These are phyloP conservation scores for Hypoxylon sp. DNA, from an alignment of 2,329 filamentous ascomycete genomes.

Conservation along the genomic window DNA sequence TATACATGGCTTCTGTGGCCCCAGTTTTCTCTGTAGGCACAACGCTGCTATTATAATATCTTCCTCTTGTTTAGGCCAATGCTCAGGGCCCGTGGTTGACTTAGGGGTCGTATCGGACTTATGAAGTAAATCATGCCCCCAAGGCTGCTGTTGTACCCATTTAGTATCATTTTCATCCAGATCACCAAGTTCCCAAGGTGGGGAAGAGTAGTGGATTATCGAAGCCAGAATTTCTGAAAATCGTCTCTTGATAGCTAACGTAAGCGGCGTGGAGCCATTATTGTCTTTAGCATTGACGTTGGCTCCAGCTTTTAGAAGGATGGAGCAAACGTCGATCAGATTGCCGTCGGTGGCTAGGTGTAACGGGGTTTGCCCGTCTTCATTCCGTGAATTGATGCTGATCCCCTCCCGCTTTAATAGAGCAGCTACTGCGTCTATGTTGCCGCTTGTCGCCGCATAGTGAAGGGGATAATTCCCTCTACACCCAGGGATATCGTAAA, in stretches of 20 bases:
- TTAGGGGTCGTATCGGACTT: conserved; percentile 2
- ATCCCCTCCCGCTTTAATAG: conserved; percentile 23
- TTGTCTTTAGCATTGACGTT: conserved; percentile 27
- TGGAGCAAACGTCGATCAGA: conserved; percentile 27
- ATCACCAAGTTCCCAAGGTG: neutral
- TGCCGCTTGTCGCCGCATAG: conserved; percentile 35
- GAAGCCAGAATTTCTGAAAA: conserved; percentile 13
- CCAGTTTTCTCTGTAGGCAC: conserved; percentile 30
- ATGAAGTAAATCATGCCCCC: conserved; percentile 24
- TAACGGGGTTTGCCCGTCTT: conserved; percentile 27
- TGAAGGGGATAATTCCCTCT: conserved; percentile 30
- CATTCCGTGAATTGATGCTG: conserved; percentile 24
- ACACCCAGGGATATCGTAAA: conserved; percentile 21
- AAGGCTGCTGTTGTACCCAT: conserved; percentile 35
- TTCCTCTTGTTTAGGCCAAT: conserved; percentile 35
- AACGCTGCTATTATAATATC: conserved; percentile 31
- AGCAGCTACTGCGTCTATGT: conserved; percentile 24
- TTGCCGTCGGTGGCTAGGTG: conserved; percentile 19
- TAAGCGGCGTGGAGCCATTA: conserved; percentile 6
- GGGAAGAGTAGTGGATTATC: conserved; percentile 20
- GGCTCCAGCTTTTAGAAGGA: conserved; percentile 28
- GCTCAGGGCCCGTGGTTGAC: neutral
- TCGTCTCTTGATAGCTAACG: conserved; percentile 26
- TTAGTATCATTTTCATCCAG: conserved; percentile 22
- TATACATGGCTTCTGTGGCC: neutral